Evolutionary conservation across 108 stramenopile genomes (phyloP).

Genomic region (Schizochytrium sp.): DNA sequence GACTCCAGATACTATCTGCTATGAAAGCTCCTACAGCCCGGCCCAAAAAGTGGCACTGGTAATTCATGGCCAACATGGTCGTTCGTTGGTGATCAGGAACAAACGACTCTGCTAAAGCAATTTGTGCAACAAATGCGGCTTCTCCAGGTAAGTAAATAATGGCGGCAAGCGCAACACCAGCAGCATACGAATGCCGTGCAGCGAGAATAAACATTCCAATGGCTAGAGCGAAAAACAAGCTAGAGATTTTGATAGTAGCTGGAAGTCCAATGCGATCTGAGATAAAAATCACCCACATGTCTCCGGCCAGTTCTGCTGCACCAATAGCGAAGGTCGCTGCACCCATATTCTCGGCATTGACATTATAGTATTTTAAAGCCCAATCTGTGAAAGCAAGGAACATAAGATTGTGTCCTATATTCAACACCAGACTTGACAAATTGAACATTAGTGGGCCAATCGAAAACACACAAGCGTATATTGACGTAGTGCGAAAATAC

Average conservation of each 20-base stretch:
- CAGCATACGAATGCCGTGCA: background rate
- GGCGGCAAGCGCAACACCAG: background rate
- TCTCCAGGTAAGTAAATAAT: background rate
- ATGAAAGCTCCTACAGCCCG: conserved; percentile 48
- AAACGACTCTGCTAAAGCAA: conserved; percentile 34
- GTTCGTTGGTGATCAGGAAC: conserved; percentile 1
- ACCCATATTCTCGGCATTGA: conserved; percentile 15
- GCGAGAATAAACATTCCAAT: conserved; percentile 1
- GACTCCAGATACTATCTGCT: conserved; percentile 9
- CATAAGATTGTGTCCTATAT: conserved; percentile 13
- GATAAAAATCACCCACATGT: conserved; percentile 20
- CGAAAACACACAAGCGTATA: background rate
- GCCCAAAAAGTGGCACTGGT: conserved; percentile 42
- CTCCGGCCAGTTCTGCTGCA: conserved; percentile 14
- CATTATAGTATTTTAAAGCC: background rate
- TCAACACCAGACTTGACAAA: background rate
- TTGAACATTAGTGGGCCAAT: conserved; percentile 31
- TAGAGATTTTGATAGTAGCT: background rate
- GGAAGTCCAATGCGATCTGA: background rate
- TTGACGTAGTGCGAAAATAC: too few species aligned
- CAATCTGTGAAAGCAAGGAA: conserved; percentile 39
- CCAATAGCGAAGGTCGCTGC: conserved; percentile 35
- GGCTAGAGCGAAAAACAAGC: background rate
- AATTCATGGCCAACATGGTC: conserved; percentile 41
- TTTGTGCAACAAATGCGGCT: background rate